Evolutionary conservation across 208 protist genomes (phyloP), one percentile per base, ranked within the genome.

Genomic region (Novymonas esmeraldas): DNA sequence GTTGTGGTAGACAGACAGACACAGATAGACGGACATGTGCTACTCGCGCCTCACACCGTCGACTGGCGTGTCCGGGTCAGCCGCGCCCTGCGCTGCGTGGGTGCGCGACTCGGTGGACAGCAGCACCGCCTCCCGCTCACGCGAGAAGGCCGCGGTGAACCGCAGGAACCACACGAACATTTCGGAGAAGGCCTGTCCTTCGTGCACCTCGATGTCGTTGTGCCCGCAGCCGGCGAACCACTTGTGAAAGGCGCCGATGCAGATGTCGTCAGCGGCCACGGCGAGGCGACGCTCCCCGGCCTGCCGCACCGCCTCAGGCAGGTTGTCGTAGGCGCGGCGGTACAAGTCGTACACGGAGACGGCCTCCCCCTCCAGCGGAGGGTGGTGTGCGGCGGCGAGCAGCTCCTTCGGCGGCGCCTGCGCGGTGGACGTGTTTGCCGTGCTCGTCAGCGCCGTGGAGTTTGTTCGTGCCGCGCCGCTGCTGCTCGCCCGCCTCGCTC

Each of bases 151-250:
- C 26, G 49, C 42, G 9, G 45, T 24, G 60, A 77, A 78, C 2
- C 26, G 45, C 34, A 84, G 11, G 60, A 88, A 91, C 26, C 62
- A 59, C 36, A 36, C 52, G 1, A 90, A n/a, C 16, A 69, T 48
- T 13, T 52, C 9, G 11, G 64, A 29, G 44, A 81, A 85, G n/a
- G 36, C 22, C 24, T 64, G n/a, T n/a, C 41, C 29, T 31, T 65
- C 42, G 6, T 39, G 56, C 6, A 11, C 50, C 45, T 87, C 78
- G 20, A 93, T 84, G 73, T 93, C 63, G 74, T 93, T 93, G 73
- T 93, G 87, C 24, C 71, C 72, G 55, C 84, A 86, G 1, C 72
- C 73, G 10, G 70, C 33, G 20, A 92, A 75, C 78, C 82, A 92
- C 45, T 73, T 36, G 38, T 77, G 55, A 50, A 81, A 87, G 22